phyloP scores from a whole-genome alignment of 2,329 filamentous ascomycete species.

The Pseudocercospora fijiensis region DNA sequence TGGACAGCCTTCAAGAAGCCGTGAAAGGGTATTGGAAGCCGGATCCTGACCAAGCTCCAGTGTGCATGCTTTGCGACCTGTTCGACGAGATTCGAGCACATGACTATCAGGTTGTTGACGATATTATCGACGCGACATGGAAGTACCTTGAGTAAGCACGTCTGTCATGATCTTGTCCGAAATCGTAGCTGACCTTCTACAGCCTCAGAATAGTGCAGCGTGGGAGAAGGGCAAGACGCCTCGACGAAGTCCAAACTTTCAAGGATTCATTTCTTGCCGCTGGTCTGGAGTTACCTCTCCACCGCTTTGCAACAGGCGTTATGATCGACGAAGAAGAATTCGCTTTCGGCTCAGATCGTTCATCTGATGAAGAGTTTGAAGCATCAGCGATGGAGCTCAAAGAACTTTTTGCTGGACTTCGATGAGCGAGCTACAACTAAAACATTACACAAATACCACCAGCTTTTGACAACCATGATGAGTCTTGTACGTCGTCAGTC shows the following conservation, averaged over 20 bases:
- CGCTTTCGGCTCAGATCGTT: constrained; percentile 1
- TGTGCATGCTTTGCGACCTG: constrained; percentile 18
- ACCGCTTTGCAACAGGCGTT: constrained; percentile 15
- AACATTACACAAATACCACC: background rate
- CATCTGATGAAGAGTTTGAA: background rate
- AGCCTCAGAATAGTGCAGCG: constrained; percentile 6
- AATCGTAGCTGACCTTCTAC: no score
- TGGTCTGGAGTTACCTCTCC: constrained; percentile 13
- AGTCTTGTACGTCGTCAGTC: background rate
- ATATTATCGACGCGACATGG: constrained; percentile 14
- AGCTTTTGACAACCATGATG: background rate
- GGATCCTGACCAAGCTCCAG: constrained; percentile 11
- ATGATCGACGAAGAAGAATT: constrained; percentile 20
- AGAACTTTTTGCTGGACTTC: background rate
- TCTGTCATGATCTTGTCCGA: no score
- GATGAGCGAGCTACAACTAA: background rate
- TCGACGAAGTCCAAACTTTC: constrained; percentile 4
- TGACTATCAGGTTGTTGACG: constrained; percentile 13
- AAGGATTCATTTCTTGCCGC: constrained; percentile 10
- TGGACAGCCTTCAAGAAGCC: constrained; percentile 14
- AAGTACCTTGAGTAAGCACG: constrained; percentile 2
- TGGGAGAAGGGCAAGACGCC: constrained; percentile 6
- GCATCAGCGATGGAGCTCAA: background rate
- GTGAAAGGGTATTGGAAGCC: constrained; percentile 19
- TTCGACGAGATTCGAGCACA: constrained; percentile 20